These are phyloP conservation scores for Metarhizium robertsii DNA, from an alignment of 2,329 filamentous ascomycete genomes.

Conservation along the genomic window DNA sequence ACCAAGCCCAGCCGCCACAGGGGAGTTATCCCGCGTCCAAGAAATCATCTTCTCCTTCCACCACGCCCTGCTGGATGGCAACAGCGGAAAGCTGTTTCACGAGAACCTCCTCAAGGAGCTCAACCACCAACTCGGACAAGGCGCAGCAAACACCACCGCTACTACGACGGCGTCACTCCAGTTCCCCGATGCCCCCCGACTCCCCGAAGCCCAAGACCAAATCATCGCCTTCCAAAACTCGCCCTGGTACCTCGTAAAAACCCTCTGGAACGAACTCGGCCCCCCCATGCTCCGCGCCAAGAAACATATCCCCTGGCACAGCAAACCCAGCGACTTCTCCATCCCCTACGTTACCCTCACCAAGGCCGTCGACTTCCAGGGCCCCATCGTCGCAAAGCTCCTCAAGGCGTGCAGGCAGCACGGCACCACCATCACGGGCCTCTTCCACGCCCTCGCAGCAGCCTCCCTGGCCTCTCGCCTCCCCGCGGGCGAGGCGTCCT, in stretches of 20 bases:
- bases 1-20: conserved; percentile 6
- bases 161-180: conserved; percentile 14
- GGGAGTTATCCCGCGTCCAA: conserved; percentile 12
- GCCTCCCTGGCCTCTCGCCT: conserved; percentile 30
- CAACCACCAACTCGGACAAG: conserved; percentile 12
- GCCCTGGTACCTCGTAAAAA: conserved; percentile 28
- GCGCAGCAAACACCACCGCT: background rate
- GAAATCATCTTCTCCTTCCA: conserved; percentile 41
- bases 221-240: conserved; percentile 31
- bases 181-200: conserved; percentile 18
- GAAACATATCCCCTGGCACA: conserved; percentile 27
- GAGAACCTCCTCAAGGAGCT: conserved; percentile 34
- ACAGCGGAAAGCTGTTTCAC: conserved; percentile 40
- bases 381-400: conserved; percentile 19
- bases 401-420: conserved; percentile 31
- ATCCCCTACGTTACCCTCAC: conserved; percentile 26
- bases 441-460: conserved; percentile 37
- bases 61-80: conserved; percentile 43
- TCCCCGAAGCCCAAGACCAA: conserved; percentile 31
- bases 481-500: conserved; percentile 18
- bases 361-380: conserved; percentile 25
- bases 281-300: conserved; percentile 27
- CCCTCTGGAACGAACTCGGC: conserved; percentile 29
- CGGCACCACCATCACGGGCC: conserved; percentile 35
- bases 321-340: conserved; percentile 23